Conservation (phyloP, 75 land plant genomes). For the Sequoia sempervirens region DNA sequence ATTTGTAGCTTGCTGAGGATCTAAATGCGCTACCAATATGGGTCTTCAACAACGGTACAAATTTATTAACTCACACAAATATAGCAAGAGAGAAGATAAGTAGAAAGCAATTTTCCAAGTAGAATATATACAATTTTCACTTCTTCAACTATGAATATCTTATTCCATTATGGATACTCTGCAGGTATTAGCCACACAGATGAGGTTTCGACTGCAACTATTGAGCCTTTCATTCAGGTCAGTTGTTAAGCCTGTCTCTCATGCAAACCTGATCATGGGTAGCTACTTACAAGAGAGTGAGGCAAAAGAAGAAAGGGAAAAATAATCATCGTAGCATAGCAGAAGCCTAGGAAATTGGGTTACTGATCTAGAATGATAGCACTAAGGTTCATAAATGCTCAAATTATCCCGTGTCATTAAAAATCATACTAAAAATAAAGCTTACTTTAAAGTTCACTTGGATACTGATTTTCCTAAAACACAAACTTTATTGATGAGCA, state of each 20-base stretch:
- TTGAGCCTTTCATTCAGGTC: slow-evolving; percentile 82
- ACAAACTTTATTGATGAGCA: background rate
- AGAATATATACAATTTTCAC: background rate
- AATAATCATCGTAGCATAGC: background rate
- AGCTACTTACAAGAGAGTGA: background rate
- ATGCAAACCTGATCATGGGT: background rate
- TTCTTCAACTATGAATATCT: slow-evolving; percentile 1
- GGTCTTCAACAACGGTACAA: slow-evolving; percentile 89
- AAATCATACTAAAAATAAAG: background rate
- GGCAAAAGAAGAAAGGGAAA: background rate
- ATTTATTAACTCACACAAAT: background rate
- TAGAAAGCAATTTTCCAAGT: background rate
- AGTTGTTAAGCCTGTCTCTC: background rate
- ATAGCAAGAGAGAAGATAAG: background rate
- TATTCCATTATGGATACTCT: background rate
- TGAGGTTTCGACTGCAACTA: slow-evolving; percentile 51
- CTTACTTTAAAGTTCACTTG: background rate
- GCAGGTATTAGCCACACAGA: slow-evolving; percentile 84
- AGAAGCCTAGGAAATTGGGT: background rate
- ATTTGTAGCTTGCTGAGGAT: slow-evolving; percentile 84
- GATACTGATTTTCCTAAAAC: background rate
- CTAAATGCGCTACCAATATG: slow-evolving; percentile 74
- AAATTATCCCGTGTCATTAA: background rate
- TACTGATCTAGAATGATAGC: background rate
- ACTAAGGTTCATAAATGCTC: background rate